Evolutionary conservation across 805 yeast genomes (phyloP).

Genomic region (Saccharomycopsis amapae): DNA sequence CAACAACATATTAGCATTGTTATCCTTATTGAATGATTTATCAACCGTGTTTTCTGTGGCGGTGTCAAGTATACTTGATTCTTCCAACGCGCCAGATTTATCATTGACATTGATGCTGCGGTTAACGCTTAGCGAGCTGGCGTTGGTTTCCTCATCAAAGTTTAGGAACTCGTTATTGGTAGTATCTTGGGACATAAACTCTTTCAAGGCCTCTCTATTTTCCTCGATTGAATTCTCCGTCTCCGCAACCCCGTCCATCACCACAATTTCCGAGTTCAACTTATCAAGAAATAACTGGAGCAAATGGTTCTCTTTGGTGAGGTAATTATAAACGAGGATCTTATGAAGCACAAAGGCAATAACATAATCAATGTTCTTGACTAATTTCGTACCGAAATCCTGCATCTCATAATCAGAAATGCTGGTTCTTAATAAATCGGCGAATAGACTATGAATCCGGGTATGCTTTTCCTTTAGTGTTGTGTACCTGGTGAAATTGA

Average conservation of each 20-base stretch:
- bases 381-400: slow-evolving; percentile 3
- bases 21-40: no score
- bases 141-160: no score
- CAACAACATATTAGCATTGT: no score
- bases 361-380: slow-evolving; percentile 2
- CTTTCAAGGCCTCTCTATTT: no score
- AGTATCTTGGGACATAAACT: no score
- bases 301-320: slow-evolving; percentile 11
- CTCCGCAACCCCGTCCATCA: neutral
- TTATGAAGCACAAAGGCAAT: slow-evolving; percentile 15
- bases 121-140: no score
- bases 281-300: slow-evolving; percentile 1
- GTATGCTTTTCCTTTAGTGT: slow-evolving; percentile 10
- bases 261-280: neutral
- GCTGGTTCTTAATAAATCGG: slow-evolving; percentile 1
- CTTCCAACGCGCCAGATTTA: no score
- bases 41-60: no score
- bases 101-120: no score
- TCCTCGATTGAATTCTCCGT: no score
- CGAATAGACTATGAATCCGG: slow-evolving; percentile 1
- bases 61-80: no score
- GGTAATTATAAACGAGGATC: slow-evolving; percentile 12
- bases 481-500: slow-evolving; percentile 9
- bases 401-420: slow-evolving; percentile 4
- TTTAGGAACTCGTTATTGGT: no score